Evolutionary conservation across 331 rosid species (phyloP), one percentile per base, ranked within the genome.

Genomic region (Spiraea crenata): DNA sequence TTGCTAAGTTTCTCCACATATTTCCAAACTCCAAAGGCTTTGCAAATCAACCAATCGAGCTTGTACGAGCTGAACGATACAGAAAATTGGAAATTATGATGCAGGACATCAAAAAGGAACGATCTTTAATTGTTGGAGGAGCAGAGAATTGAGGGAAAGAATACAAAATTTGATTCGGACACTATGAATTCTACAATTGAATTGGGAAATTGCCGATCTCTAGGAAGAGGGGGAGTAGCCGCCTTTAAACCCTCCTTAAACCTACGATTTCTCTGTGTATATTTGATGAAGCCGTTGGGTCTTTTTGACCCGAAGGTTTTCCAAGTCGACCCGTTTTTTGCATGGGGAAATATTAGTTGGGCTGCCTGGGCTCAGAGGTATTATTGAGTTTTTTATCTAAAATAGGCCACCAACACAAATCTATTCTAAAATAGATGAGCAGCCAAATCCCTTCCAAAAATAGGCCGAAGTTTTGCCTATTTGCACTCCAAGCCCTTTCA

Each of bases 161-260:
- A 34, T 48, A 37, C 16, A 25, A 49, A 8, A 37, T 34, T 34
- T 11, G 3, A 3, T 67, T n/a, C 1, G 15, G 15, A 4, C 4
- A 66, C 35, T 37, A 73, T 42, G 39, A 59, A 25, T 40, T 9
- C 20, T 8, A 35, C n/a, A 48, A 0, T 6, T 61, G 56, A 17
- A n/a, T 20, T 11, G 55, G 55, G 58, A 9, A 46, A 46, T 34
- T 17, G 37, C 13, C 13, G 49, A 11, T 46, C 58, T 5, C 17
- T 57, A 40, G 65, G 9, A 37, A 11, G 40, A 20, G 25, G 5
- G 6, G 25, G 5, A 35, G 65, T 10, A 66, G 96, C 96, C 82
- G 95, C 92, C 90, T 72, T 41, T 76, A 89, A 89, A 84, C 92
- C 98, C 96, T 86, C 75, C 84, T 71, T 82, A 88, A 91, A 88